These are phyloP conservation scores for Abrus precatorius DNA, from an alignment of 306 rosid genomes.

Conservation along the genomic window DNA sequence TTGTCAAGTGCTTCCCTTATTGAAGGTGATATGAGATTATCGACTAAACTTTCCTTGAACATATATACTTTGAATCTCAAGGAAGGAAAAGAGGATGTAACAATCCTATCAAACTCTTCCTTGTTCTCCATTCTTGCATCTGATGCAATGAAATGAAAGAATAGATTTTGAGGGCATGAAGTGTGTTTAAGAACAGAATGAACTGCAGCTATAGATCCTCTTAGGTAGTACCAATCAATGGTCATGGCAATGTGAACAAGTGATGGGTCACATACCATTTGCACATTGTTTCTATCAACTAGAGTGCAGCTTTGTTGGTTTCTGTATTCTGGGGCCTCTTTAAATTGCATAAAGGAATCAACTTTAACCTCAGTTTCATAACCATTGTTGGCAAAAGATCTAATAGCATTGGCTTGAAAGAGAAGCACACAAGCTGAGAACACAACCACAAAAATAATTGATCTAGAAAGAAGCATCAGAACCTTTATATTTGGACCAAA, in stretches of 20 bases:
- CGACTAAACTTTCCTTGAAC: slow-evolving; percentile 62
- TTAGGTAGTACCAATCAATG: slow-evolving; percentile 74
- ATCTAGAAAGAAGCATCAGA: slow-evolving; percentile 49
- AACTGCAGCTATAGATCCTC: slow-evolving; percentile 86
- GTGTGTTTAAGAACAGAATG: slow-evolving; percentile 82
- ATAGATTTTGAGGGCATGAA: slow-evolving; percentile 80
- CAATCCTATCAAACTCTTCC: slow-evolving; percentile 51
- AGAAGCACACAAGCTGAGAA: slow-evolving; percentile 39
- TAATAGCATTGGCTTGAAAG: slow-evolving; percentile 49
- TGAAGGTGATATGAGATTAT: slow-evolving; percentile 77
- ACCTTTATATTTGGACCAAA: slow-evolving; percentile 21
- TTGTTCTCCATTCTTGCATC: slow-evolving; percentile 57
- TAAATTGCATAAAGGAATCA: slow-evolving; percentile 49
- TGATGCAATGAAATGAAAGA: slow-evolving; percentile 86
- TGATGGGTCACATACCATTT: slow-evolving; percentile 57
- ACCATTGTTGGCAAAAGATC: slow-evolving; percentile 55
- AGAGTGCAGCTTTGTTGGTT: slow-evolving; percentile 61
- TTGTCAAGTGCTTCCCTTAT: slow-evolving; percentile 82
- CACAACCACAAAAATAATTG: slow-evolving; percentile 29
- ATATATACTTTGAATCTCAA: slow-evolving; percentile 67
- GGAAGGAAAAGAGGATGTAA: slow-evolving; percentile 67
- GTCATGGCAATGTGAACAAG: slow-evolving; percentile 87
- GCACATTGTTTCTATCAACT: slow-evolving; percentile 8
- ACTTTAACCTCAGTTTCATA: slow-evolving; percentile 39
- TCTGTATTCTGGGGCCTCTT: slow-evolving; percentile 74